Evolutionary conservation across 768 basidiomycete species (phyloP), one percentile per base, ranked within the genome.

Genomic region (Auriscalpium vulgare): DNA sequence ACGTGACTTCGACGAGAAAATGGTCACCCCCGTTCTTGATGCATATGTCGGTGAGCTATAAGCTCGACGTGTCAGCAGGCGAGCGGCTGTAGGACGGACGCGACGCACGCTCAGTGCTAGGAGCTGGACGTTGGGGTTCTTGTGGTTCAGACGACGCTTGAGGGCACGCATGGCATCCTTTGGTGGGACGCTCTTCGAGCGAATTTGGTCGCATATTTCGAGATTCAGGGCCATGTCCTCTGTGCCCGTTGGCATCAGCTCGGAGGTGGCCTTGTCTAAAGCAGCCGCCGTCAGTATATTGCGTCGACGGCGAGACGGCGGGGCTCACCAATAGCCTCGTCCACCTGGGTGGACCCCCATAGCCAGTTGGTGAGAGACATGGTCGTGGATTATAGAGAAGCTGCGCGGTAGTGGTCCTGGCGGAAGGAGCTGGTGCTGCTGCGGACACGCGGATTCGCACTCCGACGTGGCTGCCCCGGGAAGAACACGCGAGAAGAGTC

Each of bases 11-110:
- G 2, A 70, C 69, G 50, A 98, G 73, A 66, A 99, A 98, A 46
- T 85, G 82, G 62, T 97, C 93, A 0, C 97, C 97, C 10, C 92
- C 93, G 65, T 99, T 99, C 84, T 99, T 99, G 69, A 98, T 80
- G 65, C 91, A 94, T 9, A 85, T 78, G 70, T 98, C 97, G 48
- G 89, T 84, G 50, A 97, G 76, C 89, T 95, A 67, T 52, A 56
- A 16, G 29, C 29, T 29, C 29, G 29, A 29, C 29, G 29, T 29
- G 29, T 29, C 29, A 29, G 29, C 29, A 29, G 29, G 29, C 29
- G 29, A 29, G 29, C 29, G 29, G 29, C 29, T 29, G 7, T 29
- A 29, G 29, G 5, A 29, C 37, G 49, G 16, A 53, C n/a, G 17
- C 37, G 40, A 79, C 91, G 65, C 67, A 95, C 94, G 10, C 81